phyloP scores from a whole-genome alignment of 2,329 filamentous ascomycete genomes.

The Colletotrichum euphorbiae region DNA sequence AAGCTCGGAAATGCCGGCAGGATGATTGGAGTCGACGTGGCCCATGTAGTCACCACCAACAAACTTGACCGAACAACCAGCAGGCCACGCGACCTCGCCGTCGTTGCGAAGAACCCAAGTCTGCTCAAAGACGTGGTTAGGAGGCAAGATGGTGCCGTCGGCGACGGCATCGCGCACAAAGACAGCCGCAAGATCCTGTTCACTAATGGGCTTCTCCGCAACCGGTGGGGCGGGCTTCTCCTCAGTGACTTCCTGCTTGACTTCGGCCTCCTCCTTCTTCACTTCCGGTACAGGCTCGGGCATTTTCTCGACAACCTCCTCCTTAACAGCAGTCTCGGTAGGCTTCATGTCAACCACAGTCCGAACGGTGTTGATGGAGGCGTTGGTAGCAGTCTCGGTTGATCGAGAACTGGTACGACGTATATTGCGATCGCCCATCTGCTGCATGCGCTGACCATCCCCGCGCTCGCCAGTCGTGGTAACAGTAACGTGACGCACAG shows the following conservation, averaged over 20 bases:
- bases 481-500: conserved; percentile 88
- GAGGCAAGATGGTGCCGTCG: conserved; percentile 79
- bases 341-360: conserved; percentile 81
- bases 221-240: conserved; percentile 43
- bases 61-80: conserved; percentile 89
- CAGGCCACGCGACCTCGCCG: conserved; percentile 83
- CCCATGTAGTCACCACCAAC: conserved; percentile 98
- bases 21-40: conserved; percentile 82
- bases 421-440: conserved; percentile 73
- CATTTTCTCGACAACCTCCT: conserved; percentile 45
- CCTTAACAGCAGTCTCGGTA: conserved; percentile 53
- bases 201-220: conserved; percentile 41
- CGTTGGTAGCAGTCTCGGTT: conserved; percentile 65
- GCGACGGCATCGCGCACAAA: conserved; percentile 83
- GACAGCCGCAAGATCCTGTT: conserved; percentile 59
- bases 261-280: conserved; percentile 38
- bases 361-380: conserved; percentile 67
- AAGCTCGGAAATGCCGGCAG: conserved; percentile 82
- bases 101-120: conserved; percentile 93
- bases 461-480: conserved; percentile 84
- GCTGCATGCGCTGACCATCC: conserved; percentile 71
- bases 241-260: conserved; percentile 41
- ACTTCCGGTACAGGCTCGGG: conserved; percentile 40
- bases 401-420: conserved; percentile 57
- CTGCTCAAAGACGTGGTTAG: conserved; percentile 84